These are phyloP conservation scores for Microbotryomycetes sp. DNA, from an alignment of 1,284 basidiomycete species.

Conservation along the genomic window DNA sequence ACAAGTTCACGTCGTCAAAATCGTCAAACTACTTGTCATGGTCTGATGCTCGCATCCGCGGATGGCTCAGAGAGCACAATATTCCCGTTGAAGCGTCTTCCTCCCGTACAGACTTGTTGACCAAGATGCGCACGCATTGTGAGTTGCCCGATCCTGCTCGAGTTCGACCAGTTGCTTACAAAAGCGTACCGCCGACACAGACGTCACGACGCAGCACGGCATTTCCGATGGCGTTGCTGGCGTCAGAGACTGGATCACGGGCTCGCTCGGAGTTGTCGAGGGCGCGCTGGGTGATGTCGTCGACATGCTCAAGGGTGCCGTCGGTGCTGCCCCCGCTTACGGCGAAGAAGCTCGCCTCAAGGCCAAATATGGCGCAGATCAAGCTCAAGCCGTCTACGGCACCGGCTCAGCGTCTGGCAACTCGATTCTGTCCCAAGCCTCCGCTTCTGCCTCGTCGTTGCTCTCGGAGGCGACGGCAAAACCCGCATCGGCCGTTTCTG, in stretches of 20 bases:
- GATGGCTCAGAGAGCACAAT: constrained; percentile 36
- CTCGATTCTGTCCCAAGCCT: constrained; percentile 11
- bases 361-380: constrained; percentile 31
- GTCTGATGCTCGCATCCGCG: constrained; percentile 36
- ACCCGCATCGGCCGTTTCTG: constrained; percentile 7
- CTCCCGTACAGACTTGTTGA: constrained; percentile 61
- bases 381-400: constrained; percentile 22
- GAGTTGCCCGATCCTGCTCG: background rate
- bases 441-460: constrained; percentile 12
- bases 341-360: constrained; percentile 35
- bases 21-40: constrained; percentile 36
- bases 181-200: background rate
- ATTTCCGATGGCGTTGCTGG: constrained; percentile 19
- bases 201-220: constrained; percentile 29
- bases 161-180: background rate
- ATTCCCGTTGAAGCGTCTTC: constrained; percentile 16
- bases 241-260: constrained; percentile 28
- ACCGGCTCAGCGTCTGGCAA: constrained; percentile 9
- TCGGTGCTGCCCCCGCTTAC: constrained; percentile 26
- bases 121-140: constrained; percentile 59
- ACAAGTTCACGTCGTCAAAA: constrained; percentile 22
- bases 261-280: constrained; percentile 26
- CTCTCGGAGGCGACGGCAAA: constrained; percentile 8
- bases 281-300: constrained; percentile 31
- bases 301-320: constrained; percentile 33